A percentile compares a stretch with the other conserved stretches of the same genome.
These are phyloP conservation scores for Claviceps pazoutovae DNA, from an alignment of 2,329 filamentous ascomycete species.

Conservation along the genomic window DNA sequence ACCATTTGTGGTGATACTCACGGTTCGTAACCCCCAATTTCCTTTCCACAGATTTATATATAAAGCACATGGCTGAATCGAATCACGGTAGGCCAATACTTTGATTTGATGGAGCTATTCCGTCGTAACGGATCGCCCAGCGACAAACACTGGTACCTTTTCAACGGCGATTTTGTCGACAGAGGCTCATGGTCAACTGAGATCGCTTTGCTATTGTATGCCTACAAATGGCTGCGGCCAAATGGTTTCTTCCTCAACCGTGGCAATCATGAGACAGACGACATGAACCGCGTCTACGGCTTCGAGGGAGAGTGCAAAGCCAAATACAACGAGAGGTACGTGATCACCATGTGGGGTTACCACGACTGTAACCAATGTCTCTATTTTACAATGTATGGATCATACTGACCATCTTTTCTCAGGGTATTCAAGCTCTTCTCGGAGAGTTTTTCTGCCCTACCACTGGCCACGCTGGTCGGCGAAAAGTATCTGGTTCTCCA, in stretches of 20 bases:
- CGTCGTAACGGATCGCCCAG: slow-evolving; percentile 72
- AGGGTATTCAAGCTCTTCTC: slow-evolving; percentile 94
- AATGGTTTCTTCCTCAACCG: slow-evolving; percentile 87
- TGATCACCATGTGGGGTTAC: background rate
- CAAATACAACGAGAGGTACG: slow-evolving; percentile 76
- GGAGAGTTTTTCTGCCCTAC: slow-evolving; percentile 89
- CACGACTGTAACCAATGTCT: background rate
- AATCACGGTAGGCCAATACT: slow-evolving; percentile 66
- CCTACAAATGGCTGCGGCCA: slow-evolving; percentile 91
- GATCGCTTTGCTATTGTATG: slow-evolving; percentile 83
- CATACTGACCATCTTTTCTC: background rate
- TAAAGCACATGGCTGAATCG: background rate
- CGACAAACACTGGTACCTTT: slow-evolving; percentile 84
- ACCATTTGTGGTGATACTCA: slow-evolving; percentile 98
- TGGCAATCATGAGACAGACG: slow-evolving; percentile 96
- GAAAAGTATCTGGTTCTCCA: slow-evolving; percentile 85
- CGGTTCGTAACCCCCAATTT: slow-evolving; percentile 38
- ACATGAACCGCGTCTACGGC: slow-evolving; percentile 97
- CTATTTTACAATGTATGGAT: background rate
- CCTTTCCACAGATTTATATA: background rate
- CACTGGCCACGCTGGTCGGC: slow-evolving; percentile 82
- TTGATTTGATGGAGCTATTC: slow-evolving; percentile 94
- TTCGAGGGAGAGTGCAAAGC: slow-evolving; percentile 98
- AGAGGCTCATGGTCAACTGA: slow-evolving; percentile 97
- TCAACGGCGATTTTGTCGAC: slow-evolving; percentile 98